A percentile compares a stretch with the other conserved stretches of the same genome.
Evolutionary conservation across 306 rosid species (phyloP).

Genomic region (Acacia melanoxylon): DNA sequence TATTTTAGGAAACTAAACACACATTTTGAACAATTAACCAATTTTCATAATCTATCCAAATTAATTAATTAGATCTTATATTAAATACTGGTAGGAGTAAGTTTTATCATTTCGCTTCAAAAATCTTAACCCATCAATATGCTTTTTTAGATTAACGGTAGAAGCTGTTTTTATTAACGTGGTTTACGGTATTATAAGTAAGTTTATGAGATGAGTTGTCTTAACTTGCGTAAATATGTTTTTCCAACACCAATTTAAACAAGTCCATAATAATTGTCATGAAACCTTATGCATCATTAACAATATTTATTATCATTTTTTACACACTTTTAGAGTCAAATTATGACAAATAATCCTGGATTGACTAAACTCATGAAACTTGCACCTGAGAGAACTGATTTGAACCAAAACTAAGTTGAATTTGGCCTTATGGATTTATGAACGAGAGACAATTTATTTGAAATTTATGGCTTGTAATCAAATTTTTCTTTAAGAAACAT

Average conservation of each 20-base stretch:
- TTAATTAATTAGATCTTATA: too few species aligned
- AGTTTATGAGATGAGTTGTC: too few species aligned
- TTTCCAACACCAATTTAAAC: too few species aligned
- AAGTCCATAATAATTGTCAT: too few species aligned
- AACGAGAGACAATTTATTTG: background rate
- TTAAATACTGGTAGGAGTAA: too few species aligned
- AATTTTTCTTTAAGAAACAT: background rate
- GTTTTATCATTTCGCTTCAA: background rate
- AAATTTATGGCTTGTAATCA: background rate
- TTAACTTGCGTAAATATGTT: too few species aligned
- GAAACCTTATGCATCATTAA: background rate
- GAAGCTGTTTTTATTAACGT: too few species aligned
- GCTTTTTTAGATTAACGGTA: too few species aligned
- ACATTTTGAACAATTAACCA: too few species aligned
- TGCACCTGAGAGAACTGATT: background rate
- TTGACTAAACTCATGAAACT: background rate
- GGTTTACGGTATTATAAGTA: too few species aligned
- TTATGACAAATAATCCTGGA: background rate
- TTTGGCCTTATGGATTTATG: background rate
- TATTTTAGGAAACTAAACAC: accelerated
- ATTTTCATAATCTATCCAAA: too few species aligned
- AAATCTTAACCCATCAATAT: background rate
- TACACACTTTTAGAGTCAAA: background rate
- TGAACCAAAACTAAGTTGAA: background rate
- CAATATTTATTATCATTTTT: background rate